Conservation (phyloP, 352 stramenopile genomes). For the Aphanomyces euteiches region DNA sequence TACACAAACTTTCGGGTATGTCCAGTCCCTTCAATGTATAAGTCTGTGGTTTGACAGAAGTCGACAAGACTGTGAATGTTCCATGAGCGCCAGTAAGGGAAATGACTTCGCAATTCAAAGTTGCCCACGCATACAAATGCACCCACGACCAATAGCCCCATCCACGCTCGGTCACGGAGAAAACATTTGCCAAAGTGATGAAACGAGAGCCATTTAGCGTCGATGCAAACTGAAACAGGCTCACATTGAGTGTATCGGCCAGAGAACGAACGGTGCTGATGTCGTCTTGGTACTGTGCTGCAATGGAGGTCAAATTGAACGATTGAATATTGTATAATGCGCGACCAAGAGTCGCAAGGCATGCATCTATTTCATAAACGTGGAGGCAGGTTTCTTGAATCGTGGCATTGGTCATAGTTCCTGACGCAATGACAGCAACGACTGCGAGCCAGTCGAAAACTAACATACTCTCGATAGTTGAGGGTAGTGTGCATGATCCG, state of each 20-base stretch:
- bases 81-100: not conserved
- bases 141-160: not conserved
- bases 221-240: not conserved
- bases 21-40: not conserved
- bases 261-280: too few relatives aligned
- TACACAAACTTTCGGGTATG: not conserved
- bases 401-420: too few relatives aligned
- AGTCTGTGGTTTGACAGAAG: not conserved
- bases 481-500: not conserved
- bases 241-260: not conserved
- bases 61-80: conserved; percentile 1
- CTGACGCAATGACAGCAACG: not conserved
- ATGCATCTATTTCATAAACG: not conserved
- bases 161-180: not conserved
- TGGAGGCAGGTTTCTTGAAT: not conserved
- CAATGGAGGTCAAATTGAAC: too few relatives aligned
- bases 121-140: not conserved
- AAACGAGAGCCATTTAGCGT: not conserved
- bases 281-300: too few relatives aligned
- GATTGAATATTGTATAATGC: not conserved
- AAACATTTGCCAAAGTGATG: not conserved
- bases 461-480: not conserved
- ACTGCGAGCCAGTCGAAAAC: not conserved
- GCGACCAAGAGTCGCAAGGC: too few relatives aligned
- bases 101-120: conserved; percentile 16